Conservation (phyloP, 768 basidiomycete genomes). For the Suillus clintonianus region DNA sequence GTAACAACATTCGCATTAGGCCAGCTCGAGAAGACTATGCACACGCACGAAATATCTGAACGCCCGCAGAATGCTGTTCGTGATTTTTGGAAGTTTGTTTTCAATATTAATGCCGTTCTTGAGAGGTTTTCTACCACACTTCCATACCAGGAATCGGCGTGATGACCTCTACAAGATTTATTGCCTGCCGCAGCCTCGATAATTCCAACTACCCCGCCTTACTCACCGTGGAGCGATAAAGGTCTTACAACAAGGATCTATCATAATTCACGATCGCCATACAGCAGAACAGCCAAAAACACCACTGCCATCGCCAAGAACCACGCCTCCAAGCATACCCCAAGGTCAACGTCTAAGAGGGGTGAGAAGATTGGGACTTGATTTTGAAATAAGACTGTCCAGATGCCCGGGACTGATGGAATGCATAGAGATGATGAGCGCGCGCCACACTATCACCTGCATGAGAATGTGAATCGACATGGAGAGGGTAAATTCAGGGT, state of each 20-base stretch:
- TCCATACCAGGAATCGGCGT: background rate
- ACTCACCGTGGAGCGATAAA: background rate
- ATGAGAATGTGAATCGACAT: background rate
- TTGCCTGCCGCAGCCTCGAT: background rate
- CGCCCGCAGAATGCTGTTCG: background rate
- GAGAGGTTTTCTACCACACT: background rate
- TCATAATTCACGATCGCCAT: background rate
- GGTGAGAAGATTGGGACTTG: background rate
- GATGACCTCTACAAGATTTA: background rate
- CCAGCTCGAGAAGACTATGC: background rate
- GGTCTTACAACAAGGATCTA: background rate
- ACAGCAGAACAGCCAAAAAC: background rate
- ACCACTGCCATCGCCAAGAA: background rate
- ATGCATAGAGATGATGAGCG: background rate
- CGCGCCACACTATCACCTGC: background rate
- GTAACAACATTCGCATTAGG: no score
- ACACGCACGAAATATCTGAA: background rate
- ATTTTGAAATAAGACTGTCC: background rate
- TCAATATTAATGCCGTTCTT: background rate
- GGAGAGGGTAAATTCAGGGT: background rate
- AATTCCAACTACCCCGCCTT: background rate
- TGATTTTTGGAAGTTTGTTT: background rate
- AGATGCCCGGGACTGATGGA: background rate
- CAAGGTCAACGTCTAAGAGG: background rate
- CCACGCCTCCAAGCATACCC: background rate